Conservation (phyloP, 768 basidiomycete species). For the Panaeolus cyanescens region DNA sequence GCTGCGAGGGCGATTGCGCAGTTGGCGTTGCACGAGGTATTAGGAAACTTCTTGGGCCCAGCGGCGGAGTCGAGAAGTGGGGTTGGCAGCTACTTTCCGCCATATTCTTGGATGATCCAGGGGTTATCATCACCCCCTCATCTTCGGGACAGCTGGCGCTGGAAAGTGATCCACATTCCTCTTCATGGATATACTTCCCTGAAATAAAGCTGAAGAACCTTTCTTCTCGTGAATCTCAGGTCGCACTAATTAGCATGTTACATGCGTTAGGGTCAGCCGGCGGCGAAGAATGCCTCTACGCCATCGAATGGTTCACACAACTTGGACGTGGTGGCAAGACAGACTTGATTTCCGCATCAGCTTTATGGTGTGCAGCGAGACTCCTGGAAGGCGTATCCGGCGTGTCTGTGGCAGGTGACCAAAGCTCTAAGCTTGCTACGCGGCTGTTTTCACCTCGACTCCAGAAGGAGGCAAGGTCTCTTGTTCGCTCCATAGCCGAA, state of each 20-base stretch:
- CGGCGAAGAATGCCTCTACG: conserved; percentile 68
- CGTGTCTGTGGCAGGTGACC: conserved; percentile 37
- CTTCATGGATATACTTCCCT: conserved; percentile 53
- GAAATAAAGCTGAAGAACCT: conserved; percentile 58
- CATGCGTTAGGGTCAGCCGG: conserved; percentile 67
- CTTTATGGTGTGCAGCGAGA: conserved; percentile 82
- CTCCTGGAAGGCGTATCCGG: conserved; percentile 73
- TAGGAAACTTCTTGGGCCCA: conserved; percentile 73
- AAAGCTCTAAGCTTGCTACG: not conserved
- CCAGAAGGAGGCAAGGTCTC: conserved; percentile 62
- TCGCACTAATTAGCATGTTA: conserved; percentile 71
- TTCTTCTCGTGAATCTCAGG: conserved; percentile 48
- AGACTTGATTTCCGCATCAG: conserved; percentile 55
- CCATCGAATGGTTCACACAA: conserved; percentile 82
- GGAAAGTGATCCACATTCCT: conserved; percentile 45
- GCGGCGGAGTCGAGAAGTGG: conserved; percentile 89
- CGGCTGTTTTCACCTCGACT: conserved; percentile 39
- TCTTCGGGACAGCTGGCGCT: conserved; percentile 58
- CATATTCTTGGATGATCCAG: conserved; percentile 70
- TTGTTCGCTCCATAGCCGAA: conserved; percentile 67
- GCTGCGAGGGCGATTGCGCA: conserved; percentile 19
- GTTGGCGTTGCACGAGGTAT: conserved; percentile 48
- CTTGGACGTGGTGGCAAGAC: conserved; percentile 45
- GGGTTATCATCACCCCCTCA: conserved; percentile 45
- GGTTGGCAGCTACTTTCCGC: conserved; percentile 84